Evolutionary conservation across 495 filamentous ascomycete genomes (phyloP).

Genomic region (Xylaria palmicola): DNA sequence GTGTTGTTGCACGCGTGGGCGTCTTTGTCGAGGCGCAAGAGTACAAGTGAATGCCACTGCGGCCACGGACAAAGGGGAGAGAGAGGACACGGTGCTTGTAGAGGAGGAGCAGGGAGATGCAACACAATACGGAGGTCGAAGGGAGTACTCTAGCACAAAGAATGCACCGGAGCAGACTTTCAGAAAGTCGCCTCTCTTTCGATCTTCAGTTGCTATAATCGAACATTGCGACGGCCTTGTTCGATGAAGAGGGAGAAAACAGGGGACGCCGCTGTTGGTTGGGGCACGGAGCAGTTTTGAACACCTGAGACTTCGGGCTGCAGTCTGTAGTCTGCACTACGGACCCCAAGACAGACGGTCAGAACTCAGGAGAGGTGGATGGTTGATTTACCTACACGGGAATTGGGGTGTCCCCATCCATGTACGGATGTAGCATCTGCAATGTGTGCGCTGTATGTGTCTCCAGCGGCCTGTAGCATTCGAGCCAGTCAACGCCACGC

Average conservation of each 20-base stretch:
- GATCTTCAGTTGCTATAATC: constrained; percentile 47
- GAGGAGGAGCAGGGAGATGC: background rate
- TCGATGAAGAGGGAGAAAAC: constrained; percentile 42
- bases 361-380: constrained; percentile 11
- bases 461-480: constrained; percentile 7
- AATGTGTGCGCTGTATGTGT: constrained; percentile 14
- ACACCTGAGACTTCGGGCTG: constrained; percentile 23
- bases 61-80: constrained; percentile 27
- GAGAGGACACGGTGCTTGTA: constrained; percentile 10
- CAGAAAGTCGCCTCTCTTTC: constrained; percentile 40
- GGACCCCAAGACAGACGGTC: constrained; percentile 18
- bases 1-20: constrained; percentile 10
- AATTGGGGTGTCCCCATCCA: constrained; percentile 11
- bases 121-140: constrained; percentile 2
- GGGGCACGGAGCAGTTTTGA: constrained; percentile 49
- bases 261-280: constrained; percentile 30
- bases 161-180: constrained; percentile 45
- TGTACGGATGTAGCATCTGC: constrained; percentile 3
- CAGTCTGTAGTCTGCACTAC: background rate
- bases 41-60: constrained; percentile 50
- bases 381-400: constrained; percentile 6
- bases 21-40: constrained; percentile 39
- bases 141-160: constrained; percentile 17
- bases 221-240: constrained; percentile 46
- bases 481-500: constrained; percentile 4